Percentiles rank a stretch among this genome's conserved stretches.
Evolutionary conservation across 129 eudicot species (phyloP).

Genomic region (Ambrosia artemisiifolia): DNA sequence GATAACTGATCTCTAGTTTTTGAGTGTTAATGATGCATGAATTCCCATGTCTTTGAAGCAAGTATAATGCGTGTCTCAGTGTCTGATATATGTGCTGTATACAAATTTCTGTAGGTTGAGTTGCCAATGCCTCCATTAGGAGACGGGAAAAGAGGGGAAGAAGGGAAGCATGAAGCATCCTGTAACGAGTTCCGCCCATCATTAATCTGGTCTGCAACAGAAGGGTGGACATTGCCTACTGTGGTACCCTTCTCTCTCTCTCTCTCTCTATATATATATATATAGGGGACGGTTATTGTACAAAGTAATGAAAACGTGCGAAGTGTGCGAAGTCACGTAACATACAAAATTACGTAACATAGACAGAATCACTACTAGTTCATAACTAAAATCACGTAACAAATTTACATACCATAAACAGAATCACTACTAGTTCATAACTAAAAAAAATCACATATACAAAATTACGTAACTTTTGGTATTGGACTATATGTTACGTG

Average conservation of each 20-base stretch:
- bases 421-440: no score
- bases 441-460: no score
- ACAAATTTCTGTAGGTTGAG: slow-evolving; percentile 40
- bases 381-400: no score
- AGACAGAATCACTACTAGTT: no score
- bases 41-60: not conserved
- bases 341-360: no score
- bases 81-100: slow-evolving; percentile 2
- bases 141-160: slow-evolving; percentile 33
- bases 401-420: no score
- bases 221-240: slow-evolving; percentile 60
- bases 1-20: not conserved
- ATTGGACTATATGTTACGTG: no score
- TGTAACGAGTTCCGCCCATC: slow-evolving; percentile 69
- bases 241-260: slow-evolving; percentile 33
- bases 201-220: slow-evolving; percentile 54
- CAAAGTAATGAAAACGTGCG: no score
- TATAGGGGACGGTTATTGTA: no score
- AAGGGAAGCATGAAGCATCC: slow-evolving; percentile 26
- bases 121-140: slow-evolving; percentile 56
- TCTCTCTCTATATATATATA: no score
- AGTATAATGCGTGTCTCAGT: not conserved
- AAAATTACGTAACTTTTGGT: no score
- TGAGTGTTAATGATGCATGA: not conserved
- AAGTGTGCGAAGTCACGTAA: no score